Percentiles rank a stretch among this genome's conserved stretches.
Evolutionary conservation across 306 rosid genomes (phyloP).

Genomic region (Canavalia ensiformis): DNA sequence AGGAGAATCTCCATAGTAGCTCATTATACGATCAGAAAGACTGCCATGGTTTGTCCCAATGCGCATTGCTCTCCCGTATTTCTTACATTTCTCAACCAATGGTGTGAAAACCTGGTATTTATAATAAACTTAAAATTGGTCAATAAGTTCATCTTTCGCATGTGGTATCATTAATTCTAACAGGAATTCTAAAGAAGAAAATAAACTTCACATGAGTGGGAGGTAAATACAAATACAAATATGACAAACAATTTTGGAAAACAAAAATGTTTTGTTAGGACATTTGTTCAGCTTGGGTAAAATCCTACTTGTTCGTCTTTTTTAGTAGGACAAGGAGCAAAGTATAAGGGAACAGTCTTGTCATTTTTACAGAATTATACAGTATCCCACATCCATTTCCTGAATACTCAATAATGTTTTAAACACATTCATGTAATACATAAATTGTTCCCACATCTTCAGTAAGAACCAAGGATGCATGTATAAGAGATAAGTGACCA

Average conservation of each 20-base stretch:
- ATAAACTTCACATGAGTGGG: not conserved
- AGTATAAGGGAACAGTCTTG: slow-evolving; percentile 17
- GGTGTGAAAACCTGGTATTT: slow-evolving; percentile 84
- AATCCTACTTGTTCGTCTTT: not conserved
- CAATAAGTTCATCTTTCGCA: slow-evolving; percentile 31
- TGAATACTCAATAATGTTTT: not conserved
- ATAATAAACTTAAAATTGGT: slow-evolving; percentile 28
- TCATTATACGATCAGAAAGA: slow-evolving; percentile 99
- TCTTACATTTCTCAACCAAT: slow-evolving; percentile 96
- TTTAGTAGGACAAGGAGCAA: not conserved
- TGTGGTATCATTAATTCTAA: slow-evolving; percentile 11
- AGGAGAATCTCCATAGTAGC: slow-evolving; percentile 99
- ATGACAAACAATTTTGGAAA: slow-evolving; percentile 12
- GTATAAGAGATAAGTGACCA: not conserved
- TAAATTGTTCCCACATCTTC: slow-evolving; percentile 14
- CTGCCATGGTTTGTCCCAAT: slow-evolving; percentile 99
- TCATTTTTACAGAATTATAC: not conserved
- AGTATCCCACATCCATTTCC: slow-evolving; percentile 28
- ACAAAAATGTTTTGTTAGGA: slow-evolving; percentile 8
- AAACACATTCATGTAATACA: not conserved
- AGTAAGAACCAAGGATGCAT: slow-evolving; percentile 1
- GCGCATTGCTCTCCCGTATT: slow-evolving; percentile 99
- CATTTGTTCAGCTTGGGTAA: slow-evolving; percentile 8
- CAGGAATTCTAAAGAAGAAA: slow-evolving; percentile 16
- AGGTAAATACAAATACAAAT: slow-evolving; percentile 3